These are phyloP conservation scores for Ophiocordyceps sinensis DNA, from an alignment of 2,329 filamentous ascomycete genomes.

Conservation along the genomic window DNA sequence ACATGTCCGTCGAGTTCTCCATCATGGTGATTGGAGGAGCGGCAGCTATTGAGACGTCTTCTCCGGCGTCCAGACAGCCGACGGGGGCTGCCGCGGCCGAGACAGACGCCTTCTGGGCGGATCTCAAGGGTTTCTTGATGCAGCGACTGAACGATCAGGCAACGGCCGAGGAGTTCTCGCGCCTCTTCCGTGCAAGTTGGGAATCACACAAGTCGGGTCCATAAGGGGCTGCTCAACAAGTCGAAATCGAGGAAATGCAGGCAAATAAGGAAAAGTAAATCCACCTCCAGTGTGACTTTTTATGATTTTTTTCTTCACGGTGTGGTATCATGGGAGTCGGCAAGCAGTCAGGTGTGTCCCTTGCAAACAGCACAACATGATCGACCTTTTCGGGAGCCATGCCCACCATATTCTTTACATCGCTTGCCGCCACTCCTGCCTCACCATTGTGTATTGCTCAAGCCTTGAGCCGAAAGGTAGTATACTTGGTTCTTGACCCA, in stretches of 20 bases:
- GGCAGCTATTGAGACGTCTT: slow-evolving; percentile 25
- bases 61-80: slow-evolving; percentile 7
- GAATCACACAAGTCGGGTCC: slow-evolving; percentile 26
- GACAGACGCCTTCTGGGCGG: slow-evolving; percentile 70
- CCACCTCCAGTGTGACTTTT: slow-evolving; percentile 5
- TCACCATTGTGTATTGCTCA: slow-evolving; percentile 12
- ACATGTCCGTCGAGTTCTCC: slow-evolving; percentile 52
- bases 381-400: slow-evolving; percentile 1
- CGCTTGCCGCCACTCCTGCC: slow-evolving; percentile 11
- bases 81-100: slow-evolving; percentile 47
- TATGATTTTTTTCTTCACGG: slow-evolving; percentile 14
- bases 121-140: slow-evolving; percentile 66
- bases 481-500: slow-evolving; percentile 13
- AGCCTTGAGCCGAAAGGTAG: slow-evolving; percentile 9
- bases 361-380: slow-evolving; percentile 2
- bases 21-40: slow-evolving; percentile 78
- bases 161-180: slow-evolving; percentile 47
- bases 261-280: neutral
- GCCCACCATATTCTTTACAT: slow-evolving; percentile 1
- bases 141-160: slow-evolving; percentile 63
- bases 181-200: slow-evolving; percentile 60
- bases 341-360: slow-evolving; percentile 9
- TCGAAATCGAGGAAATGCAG: neutral
- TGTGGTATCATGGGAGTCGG: slow-evolving; percentile 13
- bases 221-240: slow-evolving; percentile 3